Conservation (phyloP, 495 filamentous ascomycete species). For the Penicillium pancosmium region DNA sequence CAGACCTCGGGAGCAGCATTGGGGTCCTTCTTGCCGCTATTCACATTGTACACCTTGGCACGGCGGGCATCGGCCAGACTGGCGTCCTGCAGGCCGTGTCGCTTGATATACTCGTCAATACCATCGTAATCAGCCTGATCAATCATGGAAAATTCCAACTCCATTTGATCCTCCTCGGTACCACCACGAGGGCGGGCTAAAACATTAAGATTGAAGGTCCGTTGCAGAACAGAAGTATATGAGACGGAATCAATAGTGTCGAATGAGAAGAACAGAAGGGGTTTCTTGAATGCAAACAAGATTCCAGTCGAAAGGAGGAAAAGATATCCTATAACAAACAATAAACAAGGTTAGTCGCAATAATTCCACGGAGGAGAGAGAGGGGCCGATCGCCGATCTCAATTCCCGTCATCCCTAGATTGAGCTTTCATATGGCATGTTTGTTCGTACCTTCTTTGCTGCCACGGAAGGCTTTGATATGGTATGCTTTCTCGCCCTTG, state of each 20-base stretch:
- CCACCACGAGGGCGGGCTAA: conserved; percentile 50
- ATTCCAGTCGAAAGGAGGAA: conserved; percentile 89
- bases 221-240: conserved; percentile 86
- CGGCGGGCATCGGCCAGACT: conserved; percentile 87
- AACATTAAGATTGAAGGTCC: conserved; percentile 91
- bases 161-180: conserved; percentile 55
- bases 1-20: conserved; percentile 33
- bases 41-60: conserved; percentile 79
- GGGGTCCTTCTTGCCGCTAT: conserved; percentile 48
- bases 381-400: conserved; percentile 1
- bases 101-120: conserved; percentile 83
- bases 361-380: background rate
- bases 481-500: conserved; percentile 87
- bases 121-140: conserved; percentile 82
- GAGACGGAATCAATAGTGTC: conserved; percentile 77
- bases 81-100: conserved; percentile 82
- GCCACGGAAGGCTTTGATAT: conserved; percentile 87
- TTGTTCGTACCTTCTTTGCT: conserved; percentile 76
- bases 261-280: conserved; percentile 82
- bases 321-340: conserved; percentile 64
- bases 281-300: conserved; percentile 95
- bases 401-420: background rate
- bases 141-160: conserved; percentile 84
- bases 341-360: conserved; percentile 3
- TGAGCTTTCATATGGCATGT: background rate